phyloP scores from a whole-genome alignment of 2,329 filamentous ascomycete species.

The Pseudocercospora musae region DNA sequence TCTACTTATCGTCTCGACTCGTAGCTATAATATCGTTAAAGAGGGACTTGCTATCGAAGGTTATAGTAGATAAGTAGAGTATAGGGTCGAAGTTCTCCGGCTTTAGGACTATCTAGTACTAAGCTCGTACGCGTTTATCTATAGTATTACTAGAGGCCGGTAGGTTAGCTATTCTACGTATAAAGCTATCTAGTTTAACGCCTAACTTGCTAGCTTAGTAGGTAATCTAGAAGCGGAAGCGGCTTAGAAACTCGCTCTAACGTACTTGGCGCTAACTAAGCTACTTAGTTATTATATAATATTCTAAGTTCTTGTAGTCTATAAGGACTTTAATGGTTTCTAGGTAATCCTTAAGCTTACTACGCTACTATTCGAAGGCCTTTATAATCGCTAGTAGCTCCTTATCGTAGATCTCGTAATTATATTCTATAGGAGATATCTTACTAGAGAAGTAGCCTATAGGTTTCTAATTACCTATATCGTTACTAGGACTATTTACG shows the following conservation, averaged over 20 bases:
- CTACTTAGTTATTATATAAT: not conserved
- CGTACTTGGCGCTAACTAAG: not conserved
- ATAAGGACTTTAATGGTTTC: not conserved
- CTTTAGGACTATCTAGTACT: not conserved
- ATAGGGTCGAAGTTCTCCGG: not conserved
- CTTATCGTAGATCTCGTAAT: not conserved
- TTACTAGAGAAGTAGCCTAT: not conserved
- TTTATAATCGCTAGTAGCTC: not conserved
- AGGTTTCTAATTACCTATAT: not conserved
- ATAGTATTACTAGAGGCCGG: not conserved
- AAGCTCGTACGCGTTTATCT: not conserved
- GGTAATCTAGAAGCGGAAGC: not conserved
- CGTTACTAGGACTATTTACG: not conserved
- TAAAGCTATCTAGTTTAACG: not conserved
- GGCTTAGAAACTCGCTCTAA: not conserved
- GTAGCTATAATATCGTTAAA: no score
- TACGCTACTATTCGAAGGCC: not conserved
- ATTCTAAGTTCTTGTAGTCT: not conserved
- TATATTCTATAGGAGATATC: not conserved
- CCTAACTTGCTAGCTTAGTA: not conserved
- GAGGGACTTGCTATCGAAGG: no score
- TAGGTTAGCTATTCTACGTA: no score
- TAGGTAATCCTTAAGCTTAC: not conserved
- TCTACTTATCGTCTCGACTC: no score
- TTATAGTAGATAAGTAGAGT: no score